Base-by-base conservation (phyloP, 1,139 yeast genomes). In the Debaryomyces nepalensis region DNA sequence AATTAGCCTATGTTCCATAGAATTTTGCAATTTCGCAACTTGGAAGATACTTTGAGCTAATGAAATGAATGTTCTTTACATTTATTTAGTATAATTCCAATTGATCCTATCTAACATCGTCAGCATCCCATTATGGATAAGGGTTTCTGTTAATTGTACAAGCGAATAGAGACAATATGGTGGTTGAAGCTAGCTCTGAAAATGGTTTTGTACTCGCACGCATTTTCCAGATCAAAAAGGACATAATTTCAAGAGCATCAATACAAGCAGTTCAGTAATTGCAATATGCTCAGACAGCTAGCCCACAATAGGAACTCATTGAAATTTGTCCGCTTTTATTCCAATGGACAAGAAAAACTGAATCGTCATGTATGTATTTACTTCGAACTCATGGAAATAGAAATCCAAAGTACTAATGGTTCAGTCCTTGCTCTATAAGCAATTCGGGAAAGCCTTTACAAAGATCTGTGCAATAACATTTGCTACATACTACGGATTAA, bases 391-490 rank as follows among this genome's bases (percentile, higher is more conserved):
- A 16, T 5, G 16, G 12, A 11, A 7, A 18, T 24, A 15, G 8
- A 8, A 7, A 26, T 22, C 7, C 21, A 26, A n/a, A 11, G 8
- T 29, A 37, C 37, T 44, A 39, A 42, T 40, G 4, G 24, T n/a
- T 31, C 23, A 54, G 58, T 42, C 52, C n/a, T 48, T 50, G 10
- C 53, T 57, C 34, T 57, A 57, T 36, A 45, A 53, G 26, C 53
- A 55, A 33, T 57, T 51, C 42, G 46, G 55, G 1, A 52, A 47
- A 31, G 56, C 61, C 10, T 57, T 53, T 33, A 35, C 48, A 9
- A 57, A 57, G 39, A 46, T 57, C 5, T 52, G 57, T 27, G 36
- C 44, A n/a, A 42, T 54, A 19, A 44, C 59, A 6, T 45, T 57
- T 7, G 58, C 52, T 1, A 49, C 61, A 5, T 57, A 54, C 36